Base-by-base conservation (phyloP, 768 basidiomycete species). In the Tulasnella sp. region DNA sequence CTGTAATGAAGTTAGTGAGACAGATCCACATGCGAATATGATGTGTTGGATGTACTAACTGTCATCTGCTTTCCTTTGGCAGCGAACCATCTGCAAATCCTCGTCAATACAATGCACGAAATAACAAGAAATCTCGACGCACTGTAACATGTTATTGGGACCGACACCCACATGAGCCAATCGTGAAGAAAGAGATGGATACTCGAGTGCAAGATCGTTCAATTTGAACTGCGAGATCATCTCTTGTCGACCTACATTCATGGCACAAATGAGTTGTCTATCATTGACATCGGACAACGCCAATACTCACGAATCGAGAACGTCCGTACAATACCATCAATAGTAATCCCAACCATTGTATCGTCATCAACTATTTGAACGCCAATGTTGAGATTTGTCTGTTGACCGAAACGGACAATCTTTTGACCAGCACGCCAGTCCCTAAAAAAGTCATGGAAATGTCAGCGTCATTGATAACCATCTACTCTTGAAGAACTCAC, bases 151-250 rank as follows among this genome's bases (percentile, higher is more conserved):
- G 62, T 87, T 88, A 59, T 89, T 83, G 25, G 85, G 78, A 0
- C 85, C 84, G 20, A 74, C 63, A 1, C 89, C 89, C 7, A 92
- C 81, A 57, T 86, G 78, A 58, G 77, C 75, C 49, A 92, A 61
- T 59, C 78, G 84, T 1, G 77, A 65, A 54, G 72, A 79, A 58
- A 85, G 60, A 20, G 75, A 67, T 15, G 81, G 79, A 63, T 89
- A 81, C 0, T 74, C 66, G 0, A 66, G 77, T 16, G 79, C 83
- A 37, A 93, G 66, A 53, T 89, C 44, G 22, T 55, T 55, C 37
- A 93, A 70, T 63, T 81, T 89, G 71, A 89, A 91, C 61, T 91
- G 88, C 6, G 84, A 86, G 10, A 92, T 75, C 90, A 93, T 92
- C 65, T 91, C 87, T 54, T 87, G 69, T 28, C 80, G 74, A 25